phyloP scores from a whole-genome alignment of 2,329 filamentous ascomycete species.

The Thermoascus crustaceus region DNA sequence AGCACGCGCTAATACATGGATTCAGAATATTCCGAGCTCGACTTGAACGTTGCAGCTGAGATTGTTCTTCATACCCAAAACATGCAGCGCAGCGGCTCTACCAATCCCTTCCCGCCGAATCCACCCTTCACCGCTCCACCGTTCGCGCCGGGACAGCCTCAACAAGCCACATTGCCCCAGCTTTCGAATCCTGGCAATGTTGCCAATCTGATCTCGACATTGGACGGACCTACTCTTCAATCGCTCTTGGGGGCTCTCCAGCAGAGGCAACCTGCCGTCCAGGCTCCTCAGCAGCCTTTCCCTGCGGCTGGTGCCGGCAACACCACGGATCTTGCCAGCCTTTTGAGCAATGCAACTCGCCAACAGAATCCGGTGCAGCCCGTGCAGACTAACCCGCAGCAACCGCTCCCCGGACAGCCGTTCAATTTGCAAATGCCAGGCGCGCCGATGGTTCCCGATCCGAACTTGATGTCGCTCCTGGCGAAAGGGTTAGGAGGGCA shows the following conservation, averaged over 20 bases:
- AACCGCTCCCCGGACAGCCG: conserved; percentile 19
- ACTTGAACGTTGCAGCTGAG: conserved; percentile 69
- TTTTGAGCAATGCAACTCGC: conserved; percentile 32
- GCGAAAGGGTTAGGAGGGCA: conserved; percentile 30
- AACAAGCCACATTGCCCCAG: conserved; percentile 25
- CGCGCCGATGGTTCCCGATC: conserved; percentile 23
- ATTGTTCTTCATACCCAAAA: conserved; percentile 58
- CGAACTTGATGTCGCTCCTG: conserved; percentile 30
- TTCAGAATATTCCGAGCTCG: conserved; percentile 71
- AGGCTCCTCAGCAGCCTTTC: conserved; percentile 28
- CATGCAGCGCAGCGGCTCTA: conserved; percentile 26
- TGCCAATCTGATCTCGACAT: conserved; percentile 55
- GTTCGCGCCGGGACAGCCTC: conserved; percentile 21
- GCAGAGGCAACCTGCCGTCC: conserved; percentile 31
- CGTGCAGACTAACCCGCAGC: conserved; percentile 22
- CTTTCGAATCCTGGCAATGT: conserved; percentile 44
- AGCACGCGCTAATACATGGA: conserved; percentile 13
- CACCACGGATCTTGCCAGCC: conserved; percentile 33
- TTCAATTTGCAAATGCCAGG: conserved; percentile 22
- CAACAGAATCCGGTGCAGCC: conserved; percentile 22
- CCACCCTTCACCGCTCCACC: conserved; percentile 30
- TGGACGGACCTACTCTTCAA: conserved; percentile 64
- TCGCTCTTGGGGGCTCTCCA: conserved; percentile 57
- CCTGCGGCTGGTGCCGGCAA: conserved; percentile 24
- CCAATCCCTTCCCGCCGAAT: conserved; percentile 29